Percentiles rank a stretch among this genome's conserved stretches.
Evolutionary conservation across 768 basidiomycete species (phyloP).

Genomic region (Chlorophyllum brunneum): DNA sequence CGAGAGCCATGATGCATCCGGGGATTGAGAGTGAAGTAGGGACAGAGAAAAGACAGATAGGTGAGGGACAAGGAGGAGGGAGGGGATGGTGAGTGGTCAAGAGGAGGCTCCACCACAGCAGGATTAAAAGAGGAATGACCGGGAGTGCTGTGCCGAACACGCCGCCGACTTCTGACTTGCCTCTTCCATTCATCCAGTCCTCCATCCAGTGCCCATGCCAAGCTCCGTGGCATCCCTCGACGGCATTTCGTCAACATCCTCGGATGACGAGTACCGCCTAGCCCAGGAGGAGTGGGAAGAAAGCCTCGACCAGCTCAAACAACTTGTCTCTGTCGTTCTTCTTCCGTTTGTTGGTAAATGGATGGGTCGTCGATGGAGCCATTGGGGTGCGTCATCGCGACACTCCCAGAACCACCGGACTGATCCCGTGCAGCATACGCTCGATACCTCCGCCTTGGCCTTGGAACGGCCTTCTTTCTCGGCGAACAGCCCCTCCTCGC

Average conservation of each 20-base stretch:
- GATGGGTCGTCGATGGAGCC: slow-evolving; percentile 80
- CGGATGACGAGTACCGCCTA: slow-evolving; percentile 67
- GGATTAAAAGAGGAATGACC: slow-evolving; percentile 10
- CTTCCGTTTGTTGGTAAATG: slow-evolving; percentile 87
- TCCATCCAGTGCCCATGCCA: slow-evolving; percentile 43
- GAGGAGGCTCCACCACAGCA: no score
- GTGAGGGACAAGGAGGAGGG: background rate
- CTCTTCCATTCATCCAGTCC: slow-evolving; percentile 9
- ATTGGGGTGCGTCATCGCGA: slow-evolving; percentile 62
- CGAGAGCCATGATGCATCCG: slow-evolving; percentile 53
- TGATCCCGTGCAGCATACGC: slow-evolving; percentile 49
- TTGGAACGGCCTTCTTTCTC: slow-evolving; percentile 61
- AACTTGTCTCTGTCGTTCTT: slow-evolving; percentile 74
- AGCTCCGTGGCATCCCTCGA: slow-evolving; percentile 60
- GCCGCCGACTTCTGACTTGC: slow-evolving; percentile 15
- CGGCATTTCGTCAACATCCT: slow-evolving; percentile 48
- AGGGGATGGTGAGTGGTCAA: background rate
- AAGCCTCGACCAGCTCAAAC: slow-evolving; percentile 77
- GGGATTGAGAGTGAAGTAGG: slow-evolving; percentile 6
- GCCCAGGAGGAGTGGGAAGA: slow-evolving; percentile 95
- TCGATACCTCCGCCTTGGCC: slow-evolving; percentile 65
- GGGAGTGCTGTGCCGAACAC: slow-evolving; percentile 11
- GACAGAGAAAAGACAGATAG: slow-evolving; percentile 5
- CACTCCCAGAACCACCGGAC: slow-evolving; percentile 2
- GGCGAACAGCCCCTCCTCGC: slow-evolving; percentile 25